Conservation (phyloP, 805 yeast genomes). For the Candida suzukii region DNA sequence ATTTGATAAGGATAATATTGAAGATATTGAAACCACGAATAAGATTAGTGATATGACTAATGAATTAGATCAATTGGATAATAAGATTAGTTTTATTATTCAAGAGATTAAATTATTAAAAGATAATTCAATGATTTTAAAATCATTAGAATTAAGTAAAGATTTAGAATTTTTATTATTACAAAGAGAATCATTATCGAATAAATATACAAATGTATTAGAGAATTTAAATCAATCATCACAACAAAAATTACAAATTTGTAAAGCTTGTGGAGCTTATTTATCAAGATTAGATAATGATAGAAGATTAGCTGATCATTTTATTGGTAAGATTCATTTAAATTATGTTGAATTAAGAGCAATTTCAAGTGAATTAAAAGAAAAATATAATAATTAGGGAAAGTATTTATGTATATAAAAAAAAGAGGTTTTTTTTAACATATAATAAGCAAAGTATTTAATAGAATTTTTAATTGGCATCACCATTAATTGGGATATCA, state of each 20-base stretch:
- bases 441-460: too few species aligned
- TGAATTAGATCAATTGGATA: slow-evolving; percentile 55
- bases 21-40: slow-evolving; percentile 33
- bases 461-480: too few species aligned
- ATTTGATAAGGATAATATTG: slow-evolving; percentile 50
- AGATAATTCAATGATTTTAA: slow-evolving; percentile 40
- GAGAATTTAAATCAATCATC: slow-evolving; percentile 80
- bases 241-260: slow-evolving; percentile 85
- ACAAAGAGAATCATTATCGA: slow-evolving; percentile 45
- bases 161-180: slow-evolving; percentile 10
- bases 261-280: slow-evolving; percentile 86
- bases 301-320: slow-evolving; percentile 83
- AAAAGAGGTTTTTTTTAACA: too few species aligned
- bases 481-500: too few species aligned
- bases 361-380: slow-evolving; percentile 35
- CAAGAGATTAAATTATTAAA: slow-evolving; percentile 57
- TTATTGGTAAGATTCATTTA: slow-evolving; percentile 78
- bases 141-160: slow-evolving; percentile 42
- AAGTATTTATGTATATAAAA: not conserved
- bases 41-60: slow-evolving; percentile 25
- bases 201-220: slow-evolving; percentile 49
- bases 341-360: slow-evolving; percentile 74
- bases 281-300: slow-evolving; percentile 82
- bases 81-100: slow-evolving; percentile 55
- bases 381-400: slow-evolving; percentile 10